Percentiles rank a stretch among this genome's conserved stretches.
Conservation (phyloP, 495 filamentous ascomycete genomes). For the Achaetomiella virescens region DNA sequence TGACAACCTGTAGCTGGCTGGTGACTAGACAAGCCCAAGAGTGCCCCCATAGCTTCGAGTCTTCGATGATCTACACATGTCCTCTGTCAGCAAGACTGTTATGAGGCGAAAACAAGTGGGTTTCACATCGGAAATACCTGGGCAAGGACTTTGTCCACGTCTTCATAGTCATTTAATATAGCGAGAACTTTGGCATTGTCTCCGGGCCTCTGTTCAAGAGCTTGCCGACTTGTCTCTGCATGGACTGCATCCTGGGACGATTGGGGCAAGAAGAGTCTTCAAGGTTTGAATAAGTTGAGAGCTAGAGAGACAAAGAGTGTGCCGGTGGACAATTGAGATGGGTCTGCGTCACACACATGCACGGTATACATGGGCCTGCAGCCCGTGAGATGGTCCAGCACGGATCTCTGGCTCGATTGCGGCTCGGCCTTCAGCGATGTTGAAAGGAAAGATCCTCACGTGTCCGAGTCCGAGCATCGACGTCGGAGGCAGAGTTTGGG, state of each 20-base stretch:
- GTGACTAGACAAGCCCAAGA: slow-evolving; percentile 71
- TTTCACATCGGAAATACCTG: slow-evolving; percentile 46
- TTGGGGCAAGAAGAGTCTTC: background rate
- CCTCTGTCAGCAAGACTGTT: slow-evolving; percentile 6
- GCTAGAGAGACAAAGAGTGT: background rate
- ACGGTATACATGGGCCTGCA: background rate
- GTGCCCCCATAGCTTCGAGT: slow-evolving; percentile 76
- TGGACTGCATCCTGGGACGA: slow-evolving; percentile 60
- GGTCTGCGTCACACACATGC: background rate
- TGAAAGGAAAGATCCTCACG: no score
- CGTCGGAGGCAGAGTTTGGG: no score
- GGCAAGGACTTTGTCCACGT: slow-evolving; percentile 71
- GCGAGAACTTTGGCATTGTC: slow-evolving; percentile 74
- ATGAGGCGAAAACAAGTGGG: background rate
- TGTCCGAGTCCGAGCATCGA: no score
- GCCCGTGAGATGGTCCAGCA: no score
- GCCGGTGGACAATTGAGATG: background rate
- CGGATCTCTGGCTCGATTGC: no score
- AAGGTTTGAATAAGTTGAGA: background rate
- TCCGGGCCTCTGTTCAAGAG: slow-evolving; percentile 62
- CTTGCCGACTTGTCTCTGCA: slow-evolving; percentile 70
- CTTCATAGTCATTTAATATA: slow-evolving; percentile 75
- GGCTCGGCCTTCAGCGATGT: no score
- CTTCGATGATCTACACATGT: slow-evolving; percentile 66
- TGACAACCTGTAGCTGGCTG: slow-evolving; percentile 61